Conservation (phyloP, 2,329 filamentous ascomycete species). For the Diaporthe nobilis region DNA sequence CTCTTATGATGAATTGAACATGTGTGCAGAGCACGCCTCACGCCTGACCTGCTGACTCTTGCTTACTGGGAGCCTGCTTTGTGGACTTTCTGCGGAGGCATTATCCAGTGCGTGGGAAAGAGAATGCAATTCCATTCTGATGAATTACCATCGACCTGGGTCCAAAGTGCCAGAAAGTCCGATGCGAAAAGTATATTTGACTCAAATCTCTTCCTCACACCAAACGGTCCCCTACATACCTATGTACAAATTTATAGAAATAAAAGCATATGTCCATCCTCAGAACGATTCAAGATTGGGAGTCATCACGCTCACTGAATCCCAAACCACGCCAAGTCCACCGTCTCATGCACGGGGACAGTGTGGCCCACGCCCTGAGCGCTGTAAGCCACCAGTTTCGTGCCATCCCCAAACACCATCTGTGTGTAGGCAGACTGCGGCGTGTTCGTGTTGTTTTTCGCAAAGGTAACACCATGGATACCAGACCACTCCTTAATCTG, state of each 20-base stretch:
- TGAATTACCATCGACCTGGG: too few relatives aligned
- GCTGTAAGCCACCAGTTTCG: conserved; percentile 50
- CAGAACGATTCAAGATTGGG: too few relatives aligned
- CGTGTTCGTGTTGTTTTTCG: conserved; percentile 46
- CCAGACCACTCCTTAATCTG: conserved; percentile 52
- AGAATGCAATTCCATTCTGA: too few relatives aligned
- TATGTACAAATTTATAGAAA: neutral
- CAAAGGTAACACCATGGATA: conserved; percentile 45
- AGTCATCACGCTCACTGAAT: neutral
- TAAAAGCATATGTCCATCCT: neutral
- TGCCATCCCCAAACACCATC: conserved; percentile 51
- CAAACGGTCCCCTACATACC: rapidly evolving
- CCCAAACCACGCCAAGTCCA: conserved; percentile 40
- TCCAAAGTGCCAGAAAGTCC: neutral
- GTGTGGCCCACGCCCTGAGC: conserved; percentile 49
- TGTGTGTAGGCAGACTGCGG: conserved; percentile 49
- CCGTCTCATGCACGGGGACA: conserved; percentile 47
- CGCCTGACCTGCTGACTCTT: neutral
- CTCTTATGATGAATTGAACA: neutral
- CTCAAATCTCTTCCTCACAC: neutral
- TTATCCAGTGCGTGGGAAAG: too few relatives aligned
- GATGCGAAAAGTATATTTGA: neutral
- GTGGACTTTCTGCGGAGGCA: neutral
- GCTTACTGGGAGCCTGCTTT: neutral
- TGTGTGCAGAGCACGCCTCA: neutral